Evolutionary conservation across 2,329 filamentous ascomycete genomes (phyloP), one percentile per base, ranked within the genome.

Genomic region (Pseudopithomyces chartarum): DNA sequence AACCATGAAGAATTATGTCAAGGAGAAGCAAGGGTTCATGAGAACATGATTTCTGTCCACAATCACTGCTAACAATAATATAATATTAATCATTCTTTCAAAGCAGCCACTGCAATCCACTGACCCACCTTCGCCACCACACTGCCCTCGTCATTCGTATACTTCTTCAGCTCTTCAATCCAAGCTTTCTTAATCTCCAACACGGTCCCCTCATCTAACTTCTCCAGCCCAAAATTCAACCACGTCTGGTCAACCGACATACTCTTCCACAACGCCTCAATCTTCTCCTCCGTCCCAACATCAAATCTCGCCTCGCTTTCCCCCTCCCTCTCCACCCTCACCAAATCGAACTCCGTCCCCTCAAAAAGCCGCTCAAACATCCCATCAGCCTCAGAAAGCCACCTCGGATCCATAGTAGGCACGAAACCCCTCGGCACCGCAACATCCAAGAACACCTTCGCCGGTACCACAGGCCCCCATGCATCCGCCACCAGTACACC

Each of bases 401-500:
- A 54, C 11, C 19, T 5, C 12, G 34, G 40, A 17, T 52, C 47
- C 3, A 56, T n/a, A 4, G 54, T 33, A 12, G 47, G 2, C 7
- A 46, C 8, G 33, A 52, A 56, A 2, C 54, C 54, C 2, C 48
- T 40, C 17, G 54, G 48, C 1, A 56, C 34, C 12, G 54, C 54
- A 12, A 52, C 48, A 10, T 56, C 48, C 4, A 56, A 40, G 20
- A 56, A 56, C 1, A 52, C 4, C 38, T 52, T 56, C 4, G 49
- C 54, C 6, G 54, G 54, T 3, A 56, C 15, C 22, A 52, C 33
- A 33, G 48, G 7, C 2, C 40, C 54, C 20, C 20, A 23, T 29
- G 42, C 23, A 43, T 56, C 54, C 22, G 49, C 54, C 6, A 52
- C 54, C 15, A 56, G 47, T 12, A 52, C 42, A 11, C 47, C 54